Evolutionary conservation across 352 stramenopile genomes (phyloP).

Genomic region (Pythium angustatum): DNA sequence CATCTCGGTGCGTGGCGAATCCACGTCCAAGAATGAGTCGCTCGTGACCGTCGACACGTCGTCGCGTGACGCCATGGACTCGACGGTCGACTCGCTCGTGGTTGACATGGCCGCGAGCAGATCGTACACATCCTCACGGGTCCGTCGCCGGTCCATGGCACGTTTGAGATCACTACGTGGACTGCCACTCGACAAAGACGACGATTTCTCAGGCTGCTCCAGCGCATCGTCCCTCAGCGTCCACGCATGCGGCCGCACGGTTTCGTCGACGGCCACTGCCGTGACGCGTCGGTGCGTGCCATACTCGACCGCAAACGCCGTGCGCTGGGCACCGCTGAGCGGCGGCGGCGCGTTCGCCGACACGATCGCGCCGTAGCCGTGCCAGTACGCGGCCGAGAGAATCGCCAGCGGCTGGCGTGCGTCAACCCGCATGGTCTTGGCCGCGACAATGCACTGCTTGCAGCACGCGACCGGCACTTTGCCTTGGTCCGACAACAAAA

Average conservation of each 20-base stretch:
- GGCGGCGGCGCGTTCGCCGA: constrained; percentile 3
- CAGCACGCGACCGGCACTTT: constrained; percentile 25
- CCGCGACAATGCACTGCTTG: constrained; percentile 30
- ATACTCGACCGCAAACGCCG: neutral
- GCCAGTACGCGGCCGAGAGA: constrained; percentile 19
- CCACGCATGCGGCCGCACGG: neutral
- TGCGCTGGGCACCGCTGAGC: neutral
- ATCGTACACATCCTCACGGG: constrained; percentile 21
- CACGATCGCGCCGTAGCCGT: constrained; percentile 18
- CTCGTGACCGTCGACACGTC: constrained; percentile 1
- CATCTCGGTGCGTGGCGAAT: neutral
- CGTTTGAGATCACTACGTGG: neutral
- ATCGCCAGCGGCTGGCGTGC: constrained; percentile 16
- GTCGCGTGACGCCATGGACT: constrained; percentile 14
- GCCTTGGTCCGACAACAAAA: constrained; percentile 22
- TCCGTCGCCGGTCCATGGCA: neutral
- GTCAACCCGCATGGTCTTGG: constrained; percentile 14
- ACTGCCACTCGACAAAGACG: no score
- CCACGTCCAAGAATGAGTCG: constrained; percentile 10
- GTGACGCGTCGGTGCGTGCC: no score
- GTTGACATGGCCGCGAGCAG: constrained; percentile 19
- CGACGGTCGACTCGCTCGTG: constrained; percentile 17
- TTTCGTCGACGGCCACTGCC: no score
- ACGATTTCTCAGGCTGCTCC: no score
- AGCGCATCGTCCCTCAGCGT: no score